These are phyloP conservation scores for Aureobasidium sp. DNA, from an alignment of 2,329 filamentous ascomycete genomes.

Conservation along the genomic window DNA sequence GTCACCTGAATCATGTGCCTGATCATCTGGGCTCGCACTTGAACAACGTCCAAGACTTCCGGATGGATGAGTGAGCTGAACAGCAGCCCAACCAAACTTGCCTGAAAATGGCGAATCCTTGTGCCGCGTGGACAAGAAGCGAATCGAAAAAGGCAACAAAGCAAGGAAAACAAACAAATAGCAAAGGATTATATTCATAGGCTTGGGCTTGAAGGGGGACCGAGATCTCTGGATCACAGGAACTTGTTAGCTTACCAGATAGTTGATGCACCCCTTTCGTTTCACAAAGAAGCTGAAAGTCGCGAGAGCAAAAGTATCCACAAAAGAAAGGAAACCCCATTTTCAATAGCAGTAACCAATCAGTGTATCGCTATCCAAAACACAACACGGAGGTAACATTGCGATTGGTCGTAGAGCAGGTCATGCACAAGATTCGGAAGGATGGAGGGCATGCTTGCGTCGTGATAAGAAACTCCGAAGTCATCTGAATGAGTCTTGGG, in stretches of 20 bases:
- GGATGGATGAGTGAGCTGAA: background rate
- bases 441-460: background rate
- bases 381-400: background rate
- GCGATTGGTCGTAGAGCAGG: background rate
- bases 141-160: background rate
- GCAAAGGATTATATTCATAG: background rate
- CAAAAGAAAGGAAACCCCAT: background rate
- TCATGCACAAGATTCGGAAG: background rate
- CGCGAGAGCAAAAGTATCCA: no score
- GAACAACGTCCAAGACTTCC: background rate
- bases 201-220: background rate
- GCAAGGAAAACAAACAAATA: background rate
- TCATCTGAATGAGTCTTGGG: background rate
- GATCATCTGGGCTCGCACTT: background rate
- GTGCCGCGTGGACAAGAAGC: background rate
- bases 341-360: background rate
- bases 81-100: conserved; percentile 3
- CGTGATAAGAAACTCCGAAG: background rate
- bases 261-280: background rate
- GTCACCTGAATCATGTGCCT: background rate
- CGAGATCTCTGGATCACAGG: background rate
- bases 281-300: background rate
- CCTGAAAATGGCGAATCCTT: background rate
- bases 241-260: background rate
- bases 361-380: background rate